Conservation (phyloP, 805 yeast species). For the Candida xyloterini region DNA sequence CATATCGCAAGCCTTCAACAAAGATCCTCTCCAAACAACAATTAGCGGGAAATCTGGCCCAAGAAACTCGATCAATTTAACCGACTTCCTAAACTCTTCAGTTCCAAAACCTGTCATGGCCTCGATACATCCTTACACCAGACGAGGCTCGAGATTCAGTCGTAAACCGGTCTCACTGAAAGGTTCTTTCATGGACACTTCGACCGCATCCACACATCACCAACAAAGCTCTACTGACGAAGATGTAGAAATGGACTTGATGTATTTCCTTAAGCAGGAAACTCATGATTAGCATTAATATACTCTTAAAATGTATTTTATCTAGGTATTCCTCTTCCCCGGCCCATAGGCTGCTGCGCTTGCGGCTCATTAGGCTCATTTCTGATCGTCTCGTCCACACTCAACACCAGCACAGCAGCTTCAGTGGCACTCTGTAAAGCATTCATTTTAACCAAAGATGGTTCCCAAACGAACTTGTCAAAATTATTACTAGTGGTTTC, state of each 20-base stretch:
- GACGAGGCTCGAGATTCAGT: conserved; percentile 26
- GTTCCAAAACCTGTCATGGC: conserved; percentile 9
- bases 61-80: conserved; percentile 13
- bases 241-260: conserved; percentile 24
- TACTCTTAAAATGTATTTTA: conserved; percentile 4
- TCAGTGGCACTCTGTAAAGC: conserved; percentile 96
- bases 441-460: conserved; percentile 87
- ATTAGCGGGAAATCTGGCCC: not conserved
- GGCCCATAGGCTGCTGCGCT: conserved; percentile 23
- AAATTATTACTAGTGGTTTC: conserved; percentile 83
- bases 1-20: not conserved
- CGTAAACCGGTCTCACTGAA: conserved; percentile 26
- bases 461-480: conserved; percentile 94
- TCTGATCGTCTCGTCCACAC: conserved; percentile 93
- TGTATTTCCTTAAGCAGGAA: conserved; percentile 23
- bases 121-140: not conserved
- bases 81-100: conserved; percentile 16
- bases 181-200: conserved; percentile 21
- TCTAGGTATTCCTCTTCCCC: conserved; percentile 58
- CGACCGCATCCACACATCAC: conserved; percentile 11
- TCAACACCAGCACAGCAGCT: conserved; percentile 87
- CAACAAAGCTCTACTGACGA: conserved; percentile 9
- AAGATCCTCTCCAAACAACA: not conserved
- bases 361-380: conserved; percentile 61
- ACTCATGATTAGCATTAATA: conserved; percentile 1